Conservation (phyloP, 495 filamentous ascomycete species). For the Extremus antarcticus region DNA sequence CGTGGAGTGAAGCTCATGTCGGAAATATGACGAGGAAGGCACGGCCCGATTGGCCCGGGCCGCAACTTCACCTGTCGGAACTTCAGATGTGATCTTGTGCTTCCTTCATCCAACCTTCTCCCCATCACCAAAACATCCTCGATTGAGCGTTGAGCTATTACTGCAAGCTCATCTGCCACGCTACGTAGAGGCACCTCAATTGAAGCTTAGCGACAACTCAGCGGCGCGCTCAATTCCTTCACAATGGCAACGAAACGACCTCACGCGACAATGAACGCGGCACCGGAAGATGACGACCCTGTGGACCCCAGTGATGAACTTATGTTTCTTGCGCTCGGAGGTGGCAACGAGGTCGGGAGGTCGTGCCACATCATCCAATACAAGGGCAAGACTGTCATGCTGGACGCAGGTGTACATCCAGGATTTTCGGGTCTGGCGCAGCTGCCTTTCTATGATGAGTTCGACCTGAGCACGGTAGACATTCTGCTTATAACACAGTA, state of each 20-base stretch:
- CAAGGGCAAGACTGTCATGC: slow-evolving; percentile 98
- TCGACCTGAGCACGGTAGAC: slow-evolving; percentile 93
- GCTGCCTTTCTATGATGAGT: slow-evolving; percentile 95
- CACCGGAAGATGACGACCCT: slow-evolving; percentile 30
- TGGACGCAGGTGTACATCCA: slow-evolving; percentile 93
- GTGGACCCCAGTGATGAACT: slow-evolving; percentile 64
- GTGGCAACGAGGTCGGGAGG: slow-evolving; percentile 91
- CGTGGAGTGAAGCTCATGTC: no score
- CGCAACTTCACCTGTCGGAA: no score
- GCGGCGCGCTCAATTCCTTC: slow-evolving; percentile 14
- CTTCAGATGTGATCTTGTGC: no score
- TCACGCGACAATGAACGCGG: slow-evolving; percentile 25
- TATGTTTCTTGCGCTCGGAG: slow-evolving; percentile 84
- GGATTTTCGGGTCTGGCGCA: slow-evolving; percentile 92
- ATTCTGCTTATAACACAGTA: slow-evolving; percentile 97
- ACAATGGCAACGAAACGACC: slow-evolving; percentile 42
- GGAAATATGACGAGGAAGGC: no score
- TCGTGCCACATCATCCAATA: slow-evolving; percentile 98
- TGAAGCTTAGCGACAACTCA: not conserved
- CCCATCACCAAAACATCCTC: no score
- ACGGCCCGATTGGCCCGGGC: no score
- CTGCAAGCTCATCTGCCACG: no score
- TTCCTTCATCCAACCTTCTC: no score
- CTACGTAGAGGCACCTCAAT: no score
- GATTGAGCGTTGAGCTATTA: no score